Conservation (phyloP, 257 asterid species). For the Verbascum thapsus region DNA sequence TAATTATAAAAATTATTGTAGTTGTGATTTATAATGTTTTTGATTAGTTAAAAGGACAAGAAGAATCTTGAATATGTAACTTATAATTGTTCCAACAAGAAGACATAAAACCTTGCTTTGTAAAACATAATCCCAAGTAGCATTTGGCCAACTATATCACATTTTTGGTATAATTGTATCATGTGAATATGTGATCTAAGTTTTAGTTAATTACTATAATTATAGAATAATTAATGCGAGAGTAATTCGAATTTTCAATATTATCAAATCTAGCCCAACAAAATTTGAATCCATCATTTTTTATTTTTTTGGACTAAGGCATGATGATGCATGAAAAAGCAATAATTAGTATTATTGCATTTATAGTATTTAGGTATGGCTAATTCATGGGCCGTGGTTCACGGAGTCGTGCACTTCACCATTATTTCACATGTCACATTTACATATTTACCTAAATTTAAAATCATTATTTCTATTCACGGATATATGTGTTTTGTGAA, state of each 20-base stretch:
- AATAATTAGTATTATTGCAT: neutral
- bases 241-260: too few species aligned
- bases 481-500: neutral
- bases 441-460: neutral
- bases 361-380: conserved; percentile 1
- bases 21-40: neutral
- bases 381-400: neutral
- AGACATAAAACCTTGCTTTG: too few species aligned
- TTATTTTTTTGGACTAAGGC: too few species aligned
- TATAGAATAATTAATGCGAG: too few species aligned
- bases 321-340: neutral
- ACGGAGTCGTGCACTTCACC: neutral
- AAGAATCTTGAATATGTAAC: neutral
- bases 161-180: neutral
- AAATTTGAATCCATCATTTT: too few species aligned
- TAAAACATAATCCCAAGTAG: neutral
- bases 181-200: too few species aligned
- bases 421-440: conserved; percentile 7
- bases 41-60: neutral
- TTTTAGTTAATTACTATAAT: too few species aligned
- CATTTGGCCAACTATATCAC: neutral
- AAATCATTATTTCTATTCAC: neutral
- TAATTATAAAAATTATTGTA: neutral
- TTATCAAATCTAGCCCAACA: too few species aligned
- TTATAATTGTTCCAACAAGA: neutral